phyloP scores from a whole-genome alignment of 129 eudicot species.

The Silybum marianum region DNA sequence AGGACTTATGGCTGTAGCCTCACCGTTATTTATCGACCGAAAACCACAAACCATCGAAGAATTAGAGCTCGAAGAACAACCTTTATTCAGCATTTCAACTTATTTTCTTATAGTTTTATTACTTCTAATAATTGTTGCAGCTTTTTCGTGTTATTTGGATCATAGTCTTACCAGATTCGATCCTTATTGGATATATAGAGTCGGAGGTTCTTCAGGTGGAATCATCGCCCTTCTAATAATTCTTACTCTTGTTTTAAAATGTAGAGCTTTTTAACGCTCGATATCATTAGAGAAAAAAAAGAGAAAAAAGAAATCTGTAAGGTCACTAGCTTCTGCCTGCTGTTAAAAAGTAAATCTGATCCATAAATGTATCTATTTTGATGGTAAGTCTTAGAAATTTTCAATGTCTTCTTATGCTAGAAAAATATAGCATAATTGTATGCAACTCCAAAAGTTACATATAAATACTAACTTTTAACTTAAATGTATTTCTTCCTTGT shows the following conservation, averaged over 20 bases:
- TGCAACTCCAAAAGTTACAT: background rate
- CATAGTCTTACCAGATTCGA: conserved; percentile 68
- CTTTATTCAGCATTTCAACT: conserved; percentile 35
- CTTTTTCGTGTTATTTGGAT: conserved; percentile 56
- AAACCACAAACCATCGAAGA: conserved; percentile 32
- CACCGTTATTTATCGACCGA: conserved; percentile 73
- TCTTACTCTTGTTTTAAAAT: conserved; percentile 68
- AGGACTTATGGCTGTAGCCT: conserved; percentile 61
- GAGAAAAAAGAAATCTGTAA: too few relatives aligned
- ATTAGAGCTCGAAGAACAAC: conserved; percentile 56
- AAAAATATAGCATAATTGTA: background rate
- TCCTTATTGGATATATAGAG: conserved; percentile 87
- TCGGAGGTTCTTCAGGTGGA: conserved; percentile 88
- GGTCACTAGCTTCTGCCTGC: too few relatives aligned
- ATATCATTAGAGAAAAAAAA: background rate
- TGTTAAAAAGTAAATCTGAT: too few relatives aligned
- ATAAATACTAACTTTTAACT: background rate
- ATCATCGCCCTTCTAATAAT: conserved; percentile 53
- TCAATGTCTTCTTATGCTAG: background rate
- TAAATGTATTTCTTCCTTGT: background rate
- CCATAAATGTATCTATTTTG: conserved; percentile 15
- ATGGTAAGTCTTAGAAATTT: background rate
- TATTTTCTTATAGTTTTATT: conserved; percentile 54
- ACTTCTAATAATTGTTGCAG: conserved; percentile 53
- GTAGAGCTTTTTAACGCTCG: conserved; percentile 44